phyloP scores from a whole-genome alignment of 2,329 filamentous ascomycete species.

The Penicillium rolfsii region DNA sequence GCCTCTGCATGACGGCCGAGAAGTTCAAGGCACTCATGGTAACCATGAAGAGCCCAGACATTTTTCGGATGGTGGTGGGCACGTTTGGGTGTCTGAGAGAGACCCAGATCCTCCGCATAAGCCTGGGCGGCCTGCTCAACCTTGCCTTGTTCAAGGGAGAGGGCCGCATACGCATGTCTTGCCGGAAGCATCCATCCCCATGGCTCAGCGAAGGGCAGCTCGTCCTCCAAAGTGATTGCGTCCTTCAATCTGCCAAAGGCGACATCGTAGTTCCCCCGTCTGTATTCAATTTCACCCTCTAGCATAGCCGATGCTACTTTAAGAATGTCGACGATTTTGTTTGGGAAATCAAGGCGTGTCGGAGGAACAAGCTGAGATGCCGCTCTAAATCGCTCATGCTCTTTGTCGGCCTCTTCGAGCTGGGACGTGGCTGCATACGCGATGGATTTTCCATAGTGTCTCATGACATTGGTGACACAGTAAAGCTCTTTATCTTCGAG shows the following conservation, averaged over 20 bases:
- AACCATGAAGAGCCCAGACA: conserved; percentile 74
- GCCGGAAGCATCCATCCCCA: conserved; percentile 79
- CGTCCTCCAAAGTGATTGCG: conserved; percentile 63
- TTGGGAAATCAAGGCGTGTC: conserved; percentile 69
- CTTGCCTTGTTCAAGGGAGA: conserved; percentile 67
- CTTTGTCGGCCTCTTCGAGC: conserved; percentile 56
- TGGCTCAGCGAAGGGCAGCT: conserved; percentile 69
- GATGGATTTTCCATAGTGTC: conserved; percentile 68
- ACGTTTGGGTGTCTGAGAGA: conserved; percentile 60
- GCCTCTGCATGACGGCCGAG: conserved; percentile 55
- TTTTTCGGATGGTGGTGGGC: conserved; percentile 70
- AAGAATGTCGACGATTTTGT: conserved; percentile 65
- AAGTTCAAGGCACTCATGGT: conserved; percentile 66
- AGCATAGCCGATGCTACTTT: conserved; percentile 66
- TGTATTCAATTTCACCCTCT: conserved; percentile 72
- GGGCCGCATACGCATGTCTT: conserved; percentile 68
- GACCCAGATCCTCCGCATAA: conserved; percentile 64
- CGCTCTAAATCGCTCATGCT: conserved; percentile 56
- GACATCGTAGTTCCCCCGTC: conserved; percentile 57
- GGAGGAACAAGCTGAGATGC: conserved; percentile 58
- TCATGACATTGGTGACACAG: conserved; percentile 69
- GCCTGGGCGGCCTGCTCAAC: conserved; percentile 58
- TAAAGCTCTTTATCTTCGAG: conserved; percentile 65
- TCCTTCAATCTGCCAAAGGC: conserved; percentile 63
- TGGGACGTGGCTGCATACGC: conserved; percentile 63